A percentile compares a stretch with the other conserved stretches of the same genome.
phyloP scores from a whole-genome alignment of 2,329 filamentous ascomycete species.

The Alternaria metachromatica region DNA sequence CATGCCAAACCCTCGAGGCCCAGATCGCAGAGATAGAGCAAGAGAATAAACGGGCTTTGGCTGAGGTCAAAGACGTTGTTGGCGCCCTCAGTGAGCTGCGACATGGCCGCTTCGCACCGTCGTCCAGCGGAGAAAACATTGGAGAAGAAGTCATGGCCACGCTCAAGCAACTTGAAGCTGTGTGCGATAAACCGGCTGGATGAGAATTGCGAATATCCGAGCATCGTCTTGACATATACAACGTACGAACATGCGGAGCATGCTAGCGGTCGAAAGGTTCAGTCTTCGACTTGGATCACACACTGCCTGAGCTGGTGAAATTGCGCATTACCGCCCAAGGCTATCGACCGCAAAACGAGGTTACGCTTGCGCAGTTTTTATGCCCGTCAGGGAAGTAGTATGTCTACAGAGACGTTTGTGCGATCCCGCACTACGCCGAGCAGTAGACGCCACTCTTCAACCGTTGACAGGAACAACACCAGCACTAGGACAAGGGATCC shows the following conservation, averaged over 20 bases:
- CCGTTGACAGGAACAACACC: not conserved
- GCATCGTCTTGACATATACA: not conserved
- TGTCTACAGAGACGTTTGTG: not conserved
- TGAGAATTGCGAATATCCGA: conserved; percentile 15
- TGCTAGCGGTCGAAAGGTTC: not conserved
- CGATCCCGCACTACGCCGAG: not conserved
- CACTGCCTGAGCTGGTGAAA: not conserved
- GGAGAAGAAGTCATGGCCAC: conserved; percentile 72
- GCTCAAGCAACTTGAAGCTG: conserved; percentile 67
- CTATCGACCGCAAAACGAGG: not conserved
- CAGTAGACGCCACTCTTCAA: not conserved
- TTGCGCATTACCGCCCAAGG: not conserved
- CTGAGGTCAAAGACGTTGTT: conserved; percentile 69
- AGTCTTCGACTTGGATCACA: not conserved
- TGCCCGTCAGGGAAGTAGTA: not conserved
- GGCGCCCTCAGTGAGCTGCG: conserved; percentile 81
- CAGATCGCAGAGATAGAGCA: conserved; percentile 71
- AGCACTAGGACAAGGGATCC: not conserved
- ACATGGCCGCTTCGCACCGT: conserved; percentile 71
- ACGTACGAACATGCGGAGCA: not conserved
- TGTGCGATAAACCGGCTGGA: conserved; percentile 54
- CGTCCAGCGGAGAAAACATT: conserved; percentile 63
- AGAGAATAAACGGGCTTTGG: conserved; percentile 67
- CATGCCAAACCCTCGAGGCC: conserved; percentile 68
- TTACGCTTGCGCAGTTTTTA: not conserved